phyloP scores from a whole-genome alignment of 768 basidiomycete genomes.

The Rhodotorula paludigena region DNA sequence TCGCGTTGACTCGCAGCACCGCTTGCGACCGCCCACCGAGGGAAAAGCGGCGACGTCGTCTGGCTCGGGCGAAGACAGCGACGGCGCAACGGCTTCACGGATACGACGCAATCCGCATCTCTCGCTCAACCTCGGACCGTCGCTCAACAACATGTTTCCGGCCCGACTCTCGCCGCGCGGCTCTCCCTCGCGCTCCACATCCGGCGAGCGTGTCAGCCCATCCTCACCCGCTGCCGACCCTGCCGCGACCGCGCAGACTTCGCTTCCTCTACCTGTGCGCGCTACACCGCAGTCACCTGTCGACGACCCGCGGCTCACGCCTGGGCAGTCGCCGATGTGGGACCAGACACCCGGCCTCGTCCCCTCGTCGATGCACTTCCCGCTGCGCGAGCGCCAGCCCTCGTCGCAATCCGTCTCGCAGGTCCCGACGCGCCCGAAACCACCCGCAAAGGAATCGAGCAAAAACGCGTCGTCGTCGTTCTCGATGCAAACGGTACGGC shows the following conservation, averaged over 20 bases:
- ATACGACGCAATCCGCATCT: constrained; percentile 41
- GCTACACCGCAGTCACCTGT: background rate
- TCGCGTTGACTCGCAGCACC: constrained; percentile 10
- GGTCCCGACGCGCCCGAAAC: too few relatives aligned
- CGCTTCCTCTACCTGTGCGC: constrained; percentile 1
- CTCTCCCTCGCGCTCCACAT: background rate
- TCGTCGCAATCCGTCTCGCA: too few relatives aligned
- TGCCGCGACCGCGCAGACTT: constrained; percentile 1
- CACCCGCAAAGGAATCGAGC: constrained; percentile 14
- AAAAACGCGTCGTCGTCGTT: constrained; percentile 27
- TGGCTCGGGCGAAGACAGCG: constrained; percentile 26
- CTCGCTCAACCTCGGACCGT: constrained; percentile 41
- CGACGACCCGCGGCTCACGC: constrained; percentile 30
- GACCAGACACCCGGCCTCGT: constrained; percentile 41
- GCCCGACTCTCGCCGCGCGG: constrained; percentile 1
- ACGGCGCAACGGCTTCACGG: constrained; percentile 7
- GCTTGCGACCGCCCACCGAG: constrained; percentile 4
- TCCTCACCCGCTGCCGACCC: background rate
- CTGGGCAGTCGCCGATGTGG: constrained; percentile 41
- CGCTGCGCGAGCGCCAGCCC: constrained; percentile 3
- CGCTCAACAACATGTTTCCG: constrained; percentile 23
- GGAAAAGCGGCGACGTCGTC: constrained; percentile 4
- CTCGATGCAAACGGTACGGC: constrained; percentile 54
- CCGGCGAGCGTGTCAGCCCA: background rate
- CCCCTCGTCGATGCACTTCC: constrained; percentile 24